Base-by-base conservation (phyloP, 2,329 filamentous ascomycete genomes). In the Fusarium sp. region DNA sequence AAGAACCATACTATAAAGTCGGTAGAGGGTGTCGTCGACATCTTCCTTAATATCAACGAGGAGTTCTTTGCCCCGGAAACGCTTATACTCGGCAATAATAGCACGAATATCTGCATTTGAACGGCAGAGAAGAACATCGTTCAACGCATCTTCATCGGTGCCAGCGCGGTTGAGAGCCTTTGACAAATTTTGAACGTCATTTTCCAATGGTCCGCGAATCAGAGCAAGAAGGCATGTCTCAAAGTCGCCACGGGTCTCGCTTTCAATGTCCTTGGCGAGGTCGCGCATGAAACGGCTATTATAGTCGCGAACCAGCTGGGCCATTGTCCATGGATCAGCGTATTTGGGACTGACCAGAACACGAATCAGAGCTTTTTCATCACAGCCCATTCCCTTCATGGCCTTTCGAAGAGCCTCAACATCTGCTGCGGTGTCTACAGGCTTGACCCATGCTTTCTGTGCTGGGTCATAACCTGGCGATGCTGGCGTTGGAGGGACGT, bases 321-420 rank as follows among this genome's bases (percentile, higher is more conserved):
- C 73, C 75, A 83, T 79, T 5, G 75, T 67, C 78, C 79, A 82
- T 0, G 80, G 80, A 35, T 79, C 79, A 5, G 68, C 58, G 35
- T 82, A 82, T 62, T 81, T 81, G 18, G 72, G 68, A 38, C 64
- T 75, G 0, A 80, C 71, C 15, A 83, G 70, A 13, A 81, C 66
- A 7, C 71, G 71, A 39, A 82, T 79, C 15, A 83, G 60, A 0
- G 78, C 72, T 5, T 70, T 60, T 57, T 82, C 78, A 26, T 82
- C 78, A 39, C 80, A 82, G 3, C 80, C 81, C 71, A 80, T 79
- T 13, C 79, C 80, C 65, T 80, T 80, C 81, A 82, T 82, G 3
- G 81, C 80, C 28, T 81, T 79, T 50, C 79, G 75, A 4, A 83
- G 57, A 3, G 66, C 48, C 65, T 82, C 78, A 2, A 75, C 75